Evolutionary conservation across 1,139 yeast species (phyloP), one percentile per base, ranked within the genome.

Genomic region (Scheffersomyces stambukii): DNA sequence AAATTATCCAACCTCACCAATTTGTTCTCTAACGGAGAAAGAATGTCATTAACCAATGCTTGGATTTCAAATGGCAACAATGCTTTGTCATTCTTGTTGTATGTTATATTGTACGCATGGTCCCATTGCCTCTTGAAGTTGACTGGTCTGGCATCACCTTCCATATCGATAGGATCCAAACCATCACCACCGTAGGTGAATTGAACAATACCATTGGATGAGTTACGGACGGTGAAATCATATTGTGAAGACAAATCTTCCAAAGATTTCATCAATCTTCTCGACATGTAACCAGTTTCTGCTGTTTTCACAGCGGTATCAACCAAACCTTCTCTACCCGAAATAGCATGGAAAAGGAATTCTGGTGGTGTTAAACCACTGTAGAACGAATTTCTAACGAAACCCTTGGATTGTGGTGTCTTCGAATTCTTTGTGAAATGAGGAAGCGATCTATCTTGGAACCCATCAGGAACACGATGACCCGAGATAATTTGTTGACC

Each of bases 241-340:
- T 93, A 93, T 51, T 82, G 91, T 35, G 95, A 76, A 25, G 96
- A 85, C 52, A 93, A 71, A 64, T 93, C 99, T 64, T 93, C 99
- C 43, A 93, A 66, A 4, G 97, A 91, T 55, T 93, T 93, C 98
- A 93, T 93, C 59, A 93, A 73, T 60, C 99, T 81, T 62, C 99
- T 84, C 11, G 98, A 91, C 95, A 91, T 93, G 60, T 93, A 93
- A 55, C 99, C 99, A 6, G 99, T 93, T 57, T 93, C 98, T 3
- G 98, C 98, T 17, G 99, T 93, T 55, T 93, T 93, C 33, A 93
- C 98, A 6, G 97, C 98, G 10, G 99, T 93, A 70, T 93, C 99
- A 32, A 93, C 98, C 57, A 93, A 70, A 57, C 99, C 99, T 70
- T 93, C 99, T 70, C 99, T 84, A 57, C 99, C 99, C 5, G 98